Evolutionary conservation across 1,284 basidiomycete genomes (phyloP).

Genomic region (Stereum hirsutum): DNA sequence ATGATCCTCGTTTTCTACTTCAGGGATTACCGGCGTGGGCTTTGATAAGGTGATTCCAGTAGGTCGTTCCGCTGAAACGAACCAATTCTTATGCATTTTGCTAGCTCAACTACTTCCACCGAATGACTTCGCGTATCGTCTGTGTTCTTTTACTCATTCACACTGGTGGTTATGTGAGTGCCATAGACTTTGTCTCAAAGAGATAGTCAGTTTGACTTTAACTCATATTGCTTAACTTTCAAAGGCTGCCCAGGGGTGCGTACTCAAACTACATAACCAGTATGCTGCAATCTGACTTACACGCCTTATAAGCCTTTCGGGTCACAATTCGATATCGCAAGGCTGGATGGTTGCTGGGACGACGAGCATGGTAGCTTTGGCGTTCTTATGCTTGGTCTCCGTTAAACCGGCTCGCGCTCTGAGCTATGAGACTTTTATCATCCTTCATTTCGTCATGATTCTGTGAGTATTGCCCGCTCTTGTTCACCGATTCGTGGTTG

Average conservation of each 20-base stretch:
- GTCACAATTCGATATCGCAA: background rate
- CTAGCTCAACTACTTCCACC: slow-evolving; percentile 41
- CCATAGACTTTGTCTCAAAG: background rate
- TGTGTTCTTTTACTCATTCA: slow-evolving; percentile 44
- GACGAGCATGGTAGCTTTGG: slow-evolving; percentile 10
- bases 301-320: background rate
- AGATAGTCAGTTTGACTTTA: background rate
- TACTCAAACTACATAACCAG: too few species aligned
- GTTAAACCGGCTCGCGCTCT: slow-evolving; percentile 14
- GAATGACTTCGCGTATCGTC: slow-evolving; percentile 37
- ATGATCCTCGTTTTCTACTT: background rate
- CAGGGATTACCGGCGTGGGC: slow-evolving; percentile 50
- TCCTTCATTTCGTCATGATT: slow-evolving; percentile 17
- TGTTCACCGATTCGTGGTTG: background rate
- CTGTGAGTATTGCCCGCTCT: slow-evolving; percentile 10
- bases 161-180: slow-evolving; percentile 30
- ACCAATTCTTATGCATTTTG: background rate
- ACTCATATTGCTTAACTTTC: too few species aligned
- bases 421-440: slow-evolving; percentile 19
- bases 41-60: slow-evolving; percentile 46
- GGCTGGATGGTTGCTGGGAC: slow-evolving; percentile 9
- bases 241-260: too few species aligned
- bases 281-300: background rate
- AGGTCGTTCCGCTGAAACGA: background rate
- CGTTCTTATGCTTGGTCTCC: slow-evolving; percentile 15